These are phyloP conservation scores for Ilex asprella DNA, from an alignment of 257 asterid genomes.

Conservation along the genomic window DNA sequence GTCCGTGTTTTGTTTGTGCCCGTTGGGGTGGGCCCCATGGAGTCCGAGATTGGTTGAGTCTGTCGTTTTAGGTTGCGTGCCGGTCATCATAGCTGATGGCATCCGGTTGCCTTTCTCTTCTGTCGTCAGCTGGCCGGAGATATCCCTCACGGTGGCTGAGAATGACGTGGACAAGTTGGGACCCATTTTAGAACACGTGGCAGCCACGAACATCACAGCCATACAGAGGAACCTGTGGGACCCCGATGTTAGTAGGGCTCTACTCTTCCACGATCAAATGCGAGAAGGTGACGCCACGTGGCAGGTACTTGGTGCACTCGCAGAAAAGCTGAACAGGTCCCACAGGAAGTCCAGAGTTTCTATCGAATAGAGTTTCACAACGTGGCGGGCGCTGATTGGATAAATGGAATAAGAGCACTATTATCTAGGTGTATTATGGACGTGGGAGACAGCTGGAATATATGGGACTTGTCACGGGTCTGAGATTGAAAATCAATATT, in stretches of 20 bases:
- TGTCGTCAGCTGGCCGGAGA: not conserved
- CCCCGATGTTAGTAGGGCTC: constrained; percentile 40
- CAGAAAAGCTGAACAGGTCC: constrained; percentile 39
- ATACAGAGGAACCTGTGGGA: constrained; percentile 64
- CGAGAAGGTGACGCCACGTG: constrained; percentile 79
- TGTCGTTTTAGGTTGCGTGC: not conserved
- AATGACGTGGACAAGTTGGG: not conserved
- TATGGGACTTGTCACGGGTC: too few relatives aligned
- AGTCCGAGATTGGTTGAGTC: not conserved
- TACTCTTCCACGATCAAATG: constrained; percentile 45
- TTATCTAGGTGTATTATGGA: too few relatives aligned
- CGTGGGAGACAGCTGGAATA: too few relatives aligned
- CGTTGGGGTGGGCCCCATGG: not conserved
- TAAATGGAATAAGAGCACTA: too few relatives aligned
- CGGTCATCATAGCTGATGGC: not conserved
- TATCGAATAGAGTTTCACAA: constrained; percentile 12
- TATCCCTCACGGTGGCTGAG: not conserved
- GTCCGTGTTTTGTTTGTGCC: constrained; percentile 56
- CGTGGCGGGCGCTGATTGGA: constrained; percentile 12
- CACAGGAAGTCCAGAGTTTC: constrained; percentile 31
- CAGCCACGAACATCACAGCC: constrained; percentile 47
- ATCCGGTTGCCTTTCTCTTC: not conserved
- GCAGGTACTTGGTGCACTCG: constrained; percentile 47
- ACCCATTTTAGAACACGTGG: constrained; percentile 39
- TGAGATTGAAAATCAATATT: too few relatives aligned